Percentiles rank a stretch among this genome's conserved stretches.
phyloP scores from a whole-genome alignment of 306 rosid genomes.

The Quercus gilva region DNA sequence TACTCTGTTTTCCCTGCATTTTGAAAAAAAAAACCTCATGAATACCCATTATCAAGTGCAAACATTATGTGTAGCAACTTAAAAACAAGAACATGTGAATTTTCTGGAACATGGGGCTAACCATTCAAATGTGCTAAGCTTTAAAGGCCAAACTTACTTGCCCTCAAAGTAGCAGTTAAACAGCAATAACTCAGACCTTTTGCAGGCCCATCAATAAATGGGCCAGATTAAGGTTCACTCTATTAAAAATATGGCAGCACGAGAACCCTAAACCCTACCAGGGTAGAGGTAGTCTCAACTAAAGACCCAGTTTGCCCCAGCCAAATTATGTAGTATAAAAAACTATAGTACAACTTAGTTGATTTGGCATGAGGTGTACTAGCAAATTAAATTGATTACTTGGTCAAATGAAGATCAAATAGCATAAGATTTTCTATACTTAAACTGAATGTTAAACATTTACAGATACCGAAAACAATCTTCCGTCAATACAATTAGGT shows the following conservation, averaged over 20 bases:
- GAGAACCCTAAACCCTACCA: background rate
- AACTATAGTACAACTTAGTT: background rate
- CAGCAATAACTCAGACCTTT: background rate
- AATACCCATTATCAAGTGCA: conserved; percentile 2
- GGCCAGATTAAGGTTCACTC: background rate
- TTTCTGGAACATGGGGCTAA: background rate
- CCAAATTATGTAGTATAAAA: background rate
- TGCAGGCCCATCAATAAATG: background rate
- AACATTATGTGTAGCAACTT: background rate
- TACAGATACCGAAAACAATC: background rate
- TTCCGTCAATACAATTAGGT: background rate
- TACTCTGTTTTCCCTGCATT: conserved; percentile 90
- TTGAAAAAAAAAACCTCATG: conserved; percentile 25
- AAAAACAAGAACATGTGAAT: background rate
- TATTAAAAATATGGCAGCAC: background rate
- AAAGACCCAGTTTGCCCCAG: background rate
- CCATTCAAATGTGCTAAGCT: background rate
- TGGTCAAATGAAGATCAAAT: background rate
- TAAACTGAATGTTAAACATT: too few relatives aligned
- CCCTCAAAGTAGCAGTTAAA: background rate
- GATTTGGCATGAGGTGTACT: background rate
- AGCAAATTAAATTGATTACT: background rate
- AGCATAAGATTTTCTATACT: background rate
- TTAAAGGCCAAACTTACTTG: background rate
- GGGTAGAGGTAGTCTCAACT: background rate